These are phyloP conservation scores for Gentiana macrophylla DNA, from an alignment of 257 asterid species.

Conservation along the genomic window DNA sequence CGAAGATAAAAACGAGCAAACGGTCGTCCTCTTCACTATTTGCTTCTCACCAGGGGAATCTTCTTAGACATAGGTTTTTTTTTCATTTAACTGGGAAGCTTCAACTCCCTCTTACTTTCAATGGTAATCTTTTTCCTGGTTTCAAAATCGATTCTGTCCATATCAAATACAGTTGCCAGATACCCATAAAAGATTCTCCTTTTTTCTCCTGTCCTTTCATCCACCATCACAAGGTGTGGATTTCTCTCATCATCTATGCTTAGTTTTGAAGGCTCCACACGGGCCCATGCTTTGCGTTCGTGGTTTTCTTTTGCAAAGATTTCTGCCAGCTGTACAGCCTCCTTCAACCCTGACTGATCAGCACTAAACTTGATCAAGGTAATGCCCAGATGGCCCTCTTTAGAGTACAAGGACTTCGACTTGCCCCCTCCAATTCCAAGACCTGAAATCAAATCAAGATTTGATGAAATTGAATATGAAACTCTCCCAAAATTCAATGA, in stretches of 20 bases:
- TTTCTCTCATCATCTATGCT: slow-evolving; percentile 66
- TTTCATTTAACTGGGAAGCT: slow-evolving; percentile 13
- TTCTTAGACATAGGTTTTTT: slow-evolving; percentile 4
- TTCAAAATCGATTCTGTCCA: slow-evolving; percentile 74
- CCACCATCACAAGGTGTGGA: slow-evolving; percentile 56
- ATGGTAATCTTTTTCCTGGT: slow-evolving; percentile 60
- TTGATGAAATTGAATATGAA: slow-evolving; percentile 1
- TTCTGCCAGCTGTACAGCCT: slow-evolving; percentile 58
- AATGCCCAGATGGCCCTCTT: slow-evolving; percentile 80
- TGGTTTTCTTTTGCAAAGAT: slow-evolving; percentile 52
- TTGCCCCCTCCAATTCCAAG: slow-evolving; percentile 72
- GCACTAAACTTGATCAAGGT: slow-evolving; percentile 58
- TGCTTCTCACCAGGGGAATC: too few species aligned
- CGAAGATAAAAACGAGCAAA: too few species aligned
- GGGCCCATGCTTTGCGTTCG: slow-evolving; percentile 71
- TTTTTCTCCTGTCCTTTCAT: slow-evolving; percentile 49
- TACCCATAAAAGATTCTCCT: slow-evolving; percentile 76
- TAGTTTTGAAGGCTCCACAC: slow-evolving; percentile 30
- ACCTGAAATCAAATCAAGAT: slow-evolving; percentile 36
- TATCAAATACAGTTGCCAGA: slow-evolving; percentile 61
- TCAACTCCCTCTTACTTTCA: slow-evolving; percentile 45
- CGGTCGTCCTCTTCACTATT: too few species aligned
- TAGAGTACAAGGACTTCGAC: slow-evolving; percentile 61
- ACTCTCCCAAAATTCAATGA: background rate
- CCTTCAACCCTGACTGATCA: slow-evolving; percentile 58